Percentiles rank a stretch among this genome's conserved stretches.
phyloP scores from a whole-genome alignment of 306 rosid species.

The Castanea crenata region DNA sequence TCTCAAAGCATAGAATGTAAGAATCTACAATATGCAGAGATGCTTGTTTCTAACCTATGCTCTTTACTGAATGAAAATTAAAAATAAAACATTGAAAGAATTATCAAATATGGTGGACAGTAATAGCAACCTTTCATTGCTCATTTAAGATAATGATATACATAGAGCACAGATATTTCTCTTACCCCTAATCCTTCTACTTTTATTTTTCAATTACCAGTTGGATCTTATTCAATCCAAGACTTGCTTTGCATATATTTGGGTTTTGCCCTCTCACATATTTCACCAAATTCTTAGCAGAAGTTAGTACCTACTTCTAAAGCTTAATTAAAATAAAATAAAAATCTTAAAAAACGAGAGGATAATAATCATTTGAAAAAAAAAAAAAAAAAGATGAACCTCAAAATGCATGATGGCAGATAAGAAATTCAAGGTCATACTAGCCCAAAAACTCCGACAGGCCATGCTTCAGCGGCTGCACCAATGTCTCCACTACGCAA shows the following conservation, averaged over 20 bases:
- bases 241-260: no score
- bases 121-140: no score
- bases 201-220: no score
- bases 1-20: neutral
- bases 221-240: no score
- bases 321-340: no score
- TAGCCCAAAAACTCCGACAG: conserved; percentile 84
- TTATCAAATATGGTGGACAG: neutral
- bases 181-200: no score
- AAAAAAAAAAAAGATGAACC: conserved; percentile 20
- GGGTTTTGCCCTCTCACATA: no score
- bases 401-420: conserved; percentile 19
- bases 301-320: no score
- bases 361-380: neutral
- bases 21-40: neutral
- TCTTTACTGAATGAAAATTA: neutral
- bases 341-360: neutral
- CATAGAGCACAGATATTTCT: no score
- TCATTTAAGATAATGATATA: no score
- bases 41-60: neutral
- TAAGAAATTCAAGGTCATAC: conserved; percentile 57
- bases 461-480: conserved; percentile 90
- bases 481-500: conserved; percentile 73
- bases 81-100: neutral
- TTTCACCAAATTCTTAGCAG: no score